A percentile compares a stretch with the other conserved stretches of the same genome.
Conservation (phyloP, 805 yeast genomes). For the Torulaspora franciscae region DNA sequence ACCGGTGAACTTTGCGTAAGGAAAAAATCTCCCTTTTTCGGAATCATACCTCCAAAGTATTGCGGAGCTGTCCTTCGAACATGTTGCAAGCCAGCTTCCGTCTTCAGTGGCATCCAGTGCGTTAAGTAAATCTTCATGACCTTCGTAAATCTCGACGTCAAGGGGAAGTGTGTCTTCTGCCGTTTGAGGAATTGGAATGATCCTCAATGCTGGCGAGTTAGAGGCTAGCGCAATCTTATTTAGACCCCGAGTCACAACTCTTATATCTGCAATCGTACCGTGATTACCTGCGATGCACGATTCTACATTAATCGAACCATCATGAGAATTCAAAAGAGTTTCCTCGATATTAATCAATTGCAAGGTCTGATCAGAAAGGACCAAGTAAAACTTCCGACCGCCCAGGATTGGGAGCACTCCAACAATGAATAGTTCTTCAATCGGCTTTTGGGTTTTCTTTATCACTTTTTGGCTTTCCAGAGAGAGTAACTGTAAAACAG, state of each 20-base stretch:
- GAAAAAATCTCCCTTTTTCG: conserved; percentile 37
- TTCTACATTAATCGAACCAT: conserved; percentile 39
- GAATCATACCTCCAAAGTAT: conserved; percentile 71
- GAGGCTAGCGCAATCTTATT: conserved; percentile 78
- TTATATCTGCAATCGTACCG: conserved; percentile 89
- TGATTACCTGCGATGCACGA: conserved; percentile 84
- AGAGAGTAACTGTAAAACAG: conserved; percentile 64
- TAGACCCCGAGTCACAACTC: conserved; percentile 60
- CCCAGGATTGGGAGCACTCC: conserved; percentile 47
- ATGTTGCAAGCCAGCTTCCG: conserved; percentile 88
- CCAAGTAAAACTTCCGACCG: conserved; percentile 42
- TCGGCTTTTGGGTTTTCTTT: conserved; percentile 42
- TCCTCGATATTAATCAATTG: conserved; percentile 41
- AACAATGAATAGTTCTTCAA: conserved; percentile 68
- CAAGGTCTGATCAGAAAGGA: conserved; percentile 82
- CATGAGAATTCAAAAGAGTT: conserved; percentile 28
- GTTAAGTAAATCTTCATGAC: conserved; percentile 82
- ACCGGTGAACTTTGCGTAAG: conserved; percentile 67
- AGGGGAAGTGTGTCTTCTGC: conserved; percentile 34
- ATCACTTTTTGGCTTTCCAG: conserved; percentile 44
- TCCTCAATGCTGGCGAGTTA: conserved; percentile 81
- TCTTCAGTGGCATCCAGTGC: conserved; percentile 70
- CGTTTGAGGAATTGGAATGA: conserved; percentile 45
- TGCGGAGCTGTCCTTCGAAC: conserved; percentile 83
- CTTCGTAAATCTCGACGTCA: conserved; percentile 65